Conservation (phyloP, 108 stramenopile genomes). For the Nitzschia inconspicua region DNA sequence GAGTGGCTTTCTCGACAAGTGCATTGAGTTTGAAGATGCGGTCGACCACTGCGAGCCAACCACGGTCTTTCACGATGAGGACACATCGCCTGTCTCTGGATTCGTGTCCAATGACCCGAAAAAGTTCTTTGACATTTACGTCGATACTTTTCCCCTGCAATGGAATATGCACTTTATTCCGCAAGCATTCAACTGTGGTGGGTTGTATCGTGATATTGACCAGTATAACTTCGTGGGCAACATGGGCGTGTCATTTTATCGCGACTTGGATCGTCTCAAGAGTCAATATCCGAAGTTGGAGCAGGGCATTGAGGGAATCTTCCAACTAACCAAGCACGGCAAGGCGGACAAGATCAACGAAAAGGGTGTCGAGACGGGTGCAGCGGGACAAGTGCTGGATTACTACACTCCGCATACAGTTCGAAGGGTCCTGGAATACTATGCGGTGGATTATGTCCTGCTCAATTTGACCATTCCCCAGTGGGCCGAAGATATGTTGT, state of each 20-base stretch:
- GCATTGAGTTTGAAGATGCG: slow-evolving; percentile 8
- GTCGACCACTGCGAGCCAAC: slow-evolving; percentile 12
- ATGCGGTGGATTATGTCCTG: slow-evolving; percentile 54
- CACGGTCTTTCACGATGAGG: neutral
- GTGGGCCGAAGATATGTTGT: slow-evolving; percentile 64
- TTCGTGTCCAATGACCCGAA: slow-evolving; percentile 22
- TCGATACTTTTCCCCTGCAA: slow-evolving; percentile 53
- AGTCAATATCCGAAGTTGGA: slow-evolving; percentile 8
- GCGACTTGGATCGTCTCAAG: slow-evolving; percentile 28
- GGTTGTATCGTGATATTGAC: slow-evolving; percentile 38
- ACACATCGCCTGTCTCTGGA: neutral
- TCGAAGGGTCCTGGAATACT: slow-evolving; percentile 50
- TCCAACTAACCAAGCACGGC: slow-evolving; percentile 17
- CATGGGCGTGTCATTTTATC: slow-evolving; percentile 43
- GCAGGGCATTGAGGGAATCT: slow-evolving; percentile 16
- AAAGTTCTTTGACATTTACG: slow-evolving; percentile 52
- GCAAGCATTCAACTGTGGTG: slow-evolving; percentile 49
- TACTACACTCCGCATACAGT: slow-evolving; percentile 59
- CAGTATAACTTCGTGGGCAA: slow-evolving; percentile 51
- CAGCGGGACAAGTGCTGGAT: slow-evolving; percentile 17
- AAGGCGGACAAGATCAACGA: slow-evolving; percentile 9
- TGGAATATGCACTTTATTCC: slow-evolving; percentile 72
- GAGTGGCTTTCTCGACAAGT: slow-evolving; percentile 58
- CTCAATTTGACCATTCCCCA: slow-evolving; percentile 43
- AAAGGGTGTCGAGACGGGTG: slow-evolving; percentile 10